Conservation (phyloP, 2,329 filamentous ascomycete species). For the Colletotrichum scovillei region DNA sequence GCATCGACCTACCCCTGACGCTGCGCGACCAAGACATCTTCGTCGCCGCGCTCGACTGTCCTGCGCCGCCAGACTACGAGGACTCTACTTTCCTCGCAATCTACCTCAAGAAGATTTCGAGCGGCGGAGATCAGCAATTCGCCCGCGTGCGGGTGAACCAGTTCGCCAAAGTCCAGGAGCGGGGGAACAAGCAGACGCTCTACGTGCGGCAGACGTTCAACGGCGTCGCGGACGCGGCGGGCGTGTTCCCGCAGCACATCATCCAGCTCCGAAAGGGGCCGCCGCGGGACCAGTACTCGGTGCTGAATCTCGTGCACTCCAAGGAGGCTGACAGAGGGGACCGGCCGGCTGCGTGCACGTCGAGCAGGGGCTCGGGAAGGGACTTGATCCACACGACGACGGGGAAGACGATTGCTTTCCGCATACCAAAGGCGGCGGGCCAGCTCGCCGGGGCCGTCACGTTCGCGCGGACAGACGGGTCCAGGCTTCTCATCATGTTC, state of each 20-base stretch:
- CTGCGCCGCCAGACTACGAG: background rate
- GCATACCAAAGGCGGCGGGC: background rate
- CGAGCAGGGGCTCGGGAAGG: background rate
- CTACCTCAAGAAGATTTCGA: background rate
- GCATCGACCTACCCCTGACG: conserved; percentile 40
- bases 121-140: background rate
- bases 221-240: conserved; percentile 17
- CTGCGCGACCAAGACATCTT: conserved; percentile 13
- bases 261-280: background rate
- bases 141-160: background rate
- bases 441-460: background rate
- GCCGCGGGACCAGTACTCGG: background rate
- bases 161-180: conserved; percentile 11
- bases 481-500: background rate
- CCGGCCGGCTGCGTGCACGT: background rate
- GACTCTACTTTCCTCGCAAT: background rate
- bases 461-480: background rate
- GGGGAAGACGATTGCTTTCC: background rate
- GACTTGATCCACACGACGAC: background rate
- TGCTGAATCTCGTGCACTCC: background rate
- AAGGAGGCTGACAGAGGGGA: background rate
- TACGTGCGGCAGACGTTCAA: conserved; percentile 43
- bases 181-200: conserved; percentile 39
- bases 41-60: background rate
- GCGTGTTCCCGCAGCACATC: conserved; percentile 38